Conservation (phyloP, 2,329 filamentous ascomycete species). For the Scorias spongiosa region DNA sequence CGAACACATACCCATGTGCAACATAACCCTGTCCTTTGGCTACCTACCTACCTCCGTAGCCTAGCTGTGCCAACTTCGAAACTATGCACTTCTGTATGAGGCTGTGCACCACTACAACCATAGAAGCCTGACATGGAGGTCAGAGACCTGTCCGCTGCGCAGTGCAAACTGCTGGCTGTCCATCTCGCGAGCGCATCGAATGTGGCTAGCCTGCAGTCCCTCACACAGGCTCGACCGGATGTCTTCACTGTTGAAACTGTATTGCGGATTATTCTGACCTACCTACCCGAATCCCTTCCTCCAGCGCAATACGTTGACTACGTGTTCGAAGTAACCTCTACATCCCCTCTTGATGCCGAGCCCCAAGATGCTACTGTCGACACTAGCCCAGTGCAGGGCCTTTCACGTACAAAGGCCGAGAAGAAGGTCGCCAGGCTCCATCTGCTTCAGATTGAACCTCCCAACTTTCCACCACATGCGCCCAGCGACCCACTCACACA, state of each 20-base stretch:
- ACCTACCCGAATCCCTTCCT: constrained; percentile 55
- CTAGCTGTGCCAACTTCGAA: no score
- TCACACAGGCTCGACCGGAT: constrained; percentile 42
- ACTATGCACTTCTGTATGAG: no score
- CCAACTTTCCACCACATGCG: constrained; percentile 32
- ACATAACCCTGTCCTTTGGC: no score
- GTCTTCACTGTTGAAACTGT: constrained; percentile 49
- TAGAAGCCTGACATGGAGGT: background rate
- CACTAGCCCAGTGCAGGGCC: constrained; percentile 36
- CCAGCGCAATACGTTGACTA: constrained; percentile 49
- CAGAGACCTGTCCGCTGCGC: constrained; percentile 42
- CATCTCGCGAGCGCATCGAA: constrained; percentile 53
- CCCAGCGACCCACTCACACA: constrained; percentile 41
- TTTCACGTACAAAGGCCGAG: constrained; percentile 49
- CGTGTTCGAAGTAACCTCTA: constrained; percentile 41
- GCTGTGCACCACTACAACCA: no score
- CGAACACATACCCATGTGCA: no score
- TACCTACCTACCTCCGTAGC: no score
- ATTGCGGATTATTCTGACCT: constrained; percentile 59
- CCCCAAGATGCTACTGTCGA: constrained; percentile 36
- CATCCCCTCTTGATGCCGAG: constrained; percentile 27
- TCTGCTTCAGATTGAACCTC: constrained; percentile 41
- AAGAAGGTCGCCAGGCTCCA: constrained; percentile 49
- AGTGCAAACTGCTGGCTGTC: constrained; percentile 57
- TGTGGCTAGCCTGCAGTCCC: constrained; percentile 43